phyloP scores from a whole-genome alignment of 176 grass and related monocot genomes.

The Cenchrus americanus region DNA sequence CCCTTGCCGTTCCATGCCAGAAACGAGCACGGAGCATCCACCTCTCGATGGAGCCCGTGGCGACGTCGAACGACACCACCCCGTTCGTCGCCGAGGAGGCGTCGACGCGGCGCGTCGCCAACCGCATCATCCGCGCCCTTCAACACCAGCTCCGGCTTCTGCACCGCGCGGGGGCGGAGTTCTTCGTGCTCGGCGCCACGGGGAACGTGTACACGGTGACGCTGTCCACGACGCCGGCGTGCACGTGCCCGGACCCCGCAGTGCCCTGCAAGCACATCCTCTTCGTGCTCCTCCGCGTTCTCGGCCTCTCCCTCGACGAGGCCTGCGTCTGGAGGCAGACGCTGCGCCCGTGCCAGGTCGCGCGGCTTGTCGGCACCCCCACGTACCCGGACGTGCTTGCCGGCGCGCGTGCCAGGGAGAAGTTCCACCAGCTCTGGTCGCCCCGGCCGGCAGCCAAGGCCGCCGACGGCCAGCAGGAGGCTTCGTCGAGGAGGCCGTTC shows the following conservation, averaged over 20 bases:
- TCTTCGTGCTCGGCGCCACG: conserved; percentile 82
- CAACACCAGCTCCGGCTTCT: conserved; percentile 72
- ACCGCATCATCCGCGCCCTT: conserved; percentile 75
- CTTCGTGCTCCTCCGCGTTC: conserved; percentile 91
- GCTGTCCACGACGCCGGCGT: conserved; percentile 57
- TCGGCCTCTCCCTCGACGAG: conserved; percentile 78
- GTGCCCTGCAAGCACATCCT: conserved; percentile 95
- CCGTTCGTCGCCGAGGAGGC: conserved; percentile 31
- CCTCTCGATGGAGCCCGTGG: conserved; percentile 33
- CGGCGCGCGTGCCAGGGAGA: conserved; percentile 55
- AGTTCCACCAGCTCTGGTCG: conserved; percentile 65
- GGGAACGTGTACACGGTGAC: conserved; percentile 92
- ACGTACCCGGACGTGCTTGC: conserved; percentile 59
- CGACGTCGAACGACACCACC: neutral
- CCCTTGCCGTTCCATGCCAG: neutral
- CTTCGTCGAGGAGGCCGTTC: conserved; percentile 9
- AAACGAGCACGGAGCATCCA: neutral
- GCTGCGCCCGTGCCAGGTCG: conserved; percentile 75
- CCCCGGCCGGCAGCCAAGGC: neutral
- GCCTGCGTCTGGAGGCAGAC: conserved; percentile 80
- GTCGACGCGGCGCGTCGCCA: conserved; percentile 48
- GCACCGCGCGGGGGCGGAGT: conserved; percentile 62
- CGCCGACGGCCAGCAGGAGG: neutral
- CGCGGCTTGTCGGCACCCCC: conserved; percentile 60
- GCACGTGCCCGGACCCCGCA: conserved; percentile 84